Percentiles rank a stretch among this genome's conserved stretches.
Conservation (phyloP, 2,329 filamentous ascomycete genomes). For the Hypoxylon sp. region DNA sequence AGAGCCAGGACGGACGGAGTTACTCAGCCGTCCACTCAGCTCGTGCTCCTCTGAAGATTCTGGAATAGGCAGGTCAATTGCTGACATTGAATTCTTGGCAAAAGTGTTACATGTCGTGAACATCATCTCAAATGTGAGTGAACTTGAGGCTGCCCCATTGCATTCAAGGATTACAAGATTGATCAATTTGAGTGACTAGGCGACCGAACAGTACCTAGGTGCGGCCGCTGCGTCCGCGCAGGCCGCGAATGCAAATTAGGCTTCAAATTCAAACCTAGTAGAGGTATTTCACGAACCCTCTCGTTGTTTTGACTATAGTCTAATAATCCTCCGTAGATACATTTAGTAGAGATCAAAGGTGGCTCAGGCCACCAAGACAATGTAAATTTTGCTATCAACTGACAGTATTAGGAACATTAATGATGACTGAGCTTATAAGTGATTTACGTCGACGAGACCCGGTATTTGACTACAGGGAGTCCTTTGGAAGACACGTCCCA, state of each 20-base stretch:
- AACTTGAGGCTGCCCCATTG: background rate
- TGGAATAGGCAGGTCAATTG: conserved; percentile 21
- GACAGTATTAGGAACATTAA: background rate
- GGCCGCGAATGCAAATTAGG: conserved; percentile 54
- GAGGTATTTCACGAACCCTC: conserved; percentile 44
- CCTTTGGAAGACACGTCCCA: conserved; percentile 44
- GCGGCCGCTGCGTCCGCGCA: conserved; percentile 53
- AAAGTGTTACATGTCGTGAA: conserved; percentile 63
- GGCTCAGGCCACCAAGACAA: conserved; percentile 50
- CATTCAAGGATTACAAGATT: conserved; percentile 24
- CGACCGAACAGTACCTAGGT: conserved; percentile 57
- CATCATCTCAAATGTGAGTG: conserved; percentile 64
- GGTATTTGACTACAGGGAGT: conserved; percentile 45
- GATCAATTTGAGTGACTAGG: conserved; percentile 53
- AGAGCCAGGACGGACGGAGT: background rate
- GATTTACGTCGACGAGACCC: conserved; percentile 54
- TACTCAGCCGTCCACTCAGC: background rate
- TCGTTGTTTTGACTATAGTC: conserved; percentile 7
- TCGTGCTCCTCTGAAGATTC: conserved; percentile 5
- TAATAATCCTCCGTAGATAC: conserved; percentile 37
- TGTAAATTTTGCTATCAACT: conserved; percentile 41
- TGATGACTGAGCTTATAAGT: conserved; percentile 45
- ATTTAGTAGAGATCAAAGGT: conserved; percentile 52
- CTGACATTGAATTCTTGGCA: conserved; percentile 28
- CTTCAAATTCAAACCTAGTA: conserved; percentile 55